Evolutionary conservation across 2,329 filamentous ascomycete species (phyloP), one percentile per base, ranked within the genome.

Genomic region (Pezicula carpinea): DNA sequence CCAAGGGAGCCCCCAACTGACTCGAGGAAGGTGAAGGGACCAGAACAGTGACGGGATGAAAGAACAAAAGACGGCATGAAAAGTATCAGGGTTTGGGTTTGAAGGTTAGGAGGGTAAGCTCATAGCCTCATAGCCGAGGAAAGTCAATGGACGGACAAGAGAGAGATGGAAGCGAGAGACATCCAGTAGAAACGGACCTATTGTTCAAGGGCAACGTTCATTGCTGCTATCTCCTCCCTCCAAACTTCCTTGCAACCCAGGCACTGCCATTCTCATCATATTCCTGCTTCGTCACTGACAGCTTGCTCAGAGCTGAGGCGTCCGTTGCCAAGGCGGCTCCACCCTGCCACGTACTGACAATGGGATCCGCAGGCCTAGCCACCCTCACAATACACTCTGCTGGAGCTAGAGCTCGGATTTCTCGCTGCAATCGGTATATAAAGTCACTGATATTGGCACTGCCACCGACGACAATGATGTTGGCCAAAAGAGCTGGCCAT

Each of bases 391-490:
- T 72, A 60, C 89, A 93, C 53, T 92, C 87, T 35, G 87, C 82
- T 0, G 87, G 86, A 3, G 87, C 80, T 11, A 84, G 74, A 56
- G 80, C 76, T 45, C 87, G 77, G 7, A 96, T 70, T 59, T 95
- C 90, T 26, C 76, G 73, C 64, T 89, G 83, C 56, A 99, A 64
- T 47, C 93, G 79, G 61, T 89, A 80, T 53, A 90, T 78, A 54
- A 99, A 92, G 0, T 91, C 91, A 1, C 84, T 77, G 21, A 96
- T 82, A 15, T 85, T 73, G 0, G 86, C 78, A 61, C 89, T 96
- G 3, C 93, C 93, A 2, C 93, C 93, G 0, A 96, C 88, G 0
- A 96, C 84, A 3, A 96, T 70, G 4, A 97, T 79, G 56, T 97
- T 99, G 32, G 89, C 85, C 39, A 97, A 69, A 55, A 96, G 77